phyloP scores from a whole-genome alignment of 192 early-diverging fungal species.

The Rhizophagus clarus region DNA sequence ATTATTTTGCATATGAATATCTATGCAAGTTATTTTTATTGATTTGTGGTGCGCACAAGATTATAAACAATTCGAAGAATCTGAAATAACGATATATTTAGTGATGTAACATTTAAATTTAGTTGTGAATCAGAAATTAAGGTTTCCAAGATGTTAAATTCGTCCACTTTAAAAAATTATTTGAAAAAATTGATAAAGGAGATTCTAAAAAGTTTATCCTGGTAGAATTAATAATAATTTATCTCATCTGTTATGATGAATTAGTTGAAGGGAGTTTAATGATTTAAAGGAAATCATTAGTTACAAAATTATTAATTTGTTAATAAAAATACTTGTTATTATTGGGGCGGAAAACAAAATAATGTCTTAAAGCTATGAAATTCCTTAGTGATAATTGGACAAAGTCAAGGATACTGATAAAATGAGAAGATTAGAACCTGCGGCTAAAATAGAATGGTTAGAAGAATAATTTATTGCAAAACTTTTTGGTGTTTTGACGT shows the following conservation, averaged over 20 bases:
- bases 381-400: neutral
- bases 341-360: neutral
- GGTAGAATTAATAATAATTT: neutral
- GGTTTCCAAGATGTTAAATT: neutral
- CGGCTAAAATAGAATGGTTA: no score
- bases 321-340: neutral
- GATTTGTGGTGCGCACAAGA: no score
- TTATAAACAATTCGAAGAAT: neutral
- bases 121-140: neutral
- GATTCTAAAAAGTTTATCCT: neutral
- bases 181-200: neutral
- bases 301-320: neutral
- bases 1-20: no score
- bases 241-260: neutral
- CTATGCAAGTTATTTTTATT: no score
- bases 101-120: neutral
- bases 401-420: no score
- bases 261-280: neutral
- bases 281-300: neutral
- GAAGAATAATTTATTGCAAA: no score
- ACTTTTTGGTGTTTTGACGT: no score
- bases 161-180: neutral
- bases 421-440: no score
- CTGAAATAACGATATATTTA: neutral
- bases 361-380: neutral